A percentile compares a stretch with the other conserved stretches of the same genome.
Conservation (phyloP, 1,284 basidiomycete species). For the Ceratobasidium sp. region DNA sequence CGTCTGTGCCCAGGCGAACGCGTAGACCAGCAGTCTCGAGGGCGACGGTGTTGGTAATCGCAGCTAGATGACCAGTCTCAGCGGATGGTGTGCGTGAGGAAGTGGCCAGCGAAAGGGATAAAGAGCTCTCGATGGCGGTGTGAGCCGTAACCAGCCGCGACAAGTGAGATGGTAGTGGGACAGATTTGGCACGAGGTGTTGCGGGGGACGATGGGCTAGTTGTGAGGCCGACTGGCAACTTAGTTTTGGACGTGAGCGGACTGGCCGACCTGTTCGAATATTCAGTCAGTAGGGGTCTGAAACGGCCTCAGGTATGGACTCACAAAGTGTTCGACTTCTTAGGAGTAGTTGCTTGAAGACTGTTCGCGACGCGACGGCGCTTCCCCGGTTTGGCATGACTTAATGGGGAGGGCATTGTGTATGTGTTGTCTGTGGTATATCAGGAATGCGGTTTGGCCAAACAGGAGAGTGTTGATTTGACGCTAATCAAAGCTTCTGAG, state of each 20-base stretch:
- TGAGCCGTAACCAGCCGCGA: conserved; percentile 19
- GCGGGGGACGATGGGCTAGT: conserved; percentile 26
- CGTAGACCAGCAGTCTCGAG: conserved; percentile 58
- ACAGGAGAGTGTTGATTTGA: not conserved
- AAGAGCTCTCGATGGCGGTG: conserved; percentile 34
- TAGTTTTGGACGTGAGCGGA: conserved; percentile 11
- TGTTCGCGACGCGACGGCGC: conserved; percentile 26
- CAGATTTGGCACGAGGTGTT: conserved; percentile 30
- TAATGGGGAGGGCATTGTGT: conserved; percentile 1
- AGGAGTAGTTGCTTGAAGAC: conserved; percentile 40
- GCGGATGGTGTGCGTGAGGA: conserved; percentile 69
- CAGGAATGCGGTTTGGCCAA: not conserved
- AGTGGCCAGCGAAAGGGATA: conserved; percentile 69
- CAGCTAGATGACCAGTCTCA: conserved; percentile 58
- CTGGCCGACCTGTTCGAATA: conserved; percentile 17
- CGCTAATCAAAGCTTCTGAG: not conserved
- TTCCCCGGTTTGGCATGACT: conserved; percentile 28
- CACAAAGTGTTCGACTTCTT: conserved; percentile 46
- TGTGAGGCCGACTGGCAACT: conserved; percentile 12
- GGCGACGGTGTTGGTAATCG: conserved; percentile 73
- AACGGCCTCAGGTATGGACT: not conserved
- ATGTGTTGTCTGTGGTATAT: conserved; percentile 17
- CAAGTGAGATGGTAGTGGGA: conserved; percentile 28
- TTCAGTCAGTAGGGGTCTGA: not conserved
- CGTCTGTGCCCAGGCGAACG: conserved; percentile 72